Evolutionary conservation across 805 yeast species (phyloP), one percentile per base, ranked within the genome.

Genomic region (Metschnikowia matae): DNA sequence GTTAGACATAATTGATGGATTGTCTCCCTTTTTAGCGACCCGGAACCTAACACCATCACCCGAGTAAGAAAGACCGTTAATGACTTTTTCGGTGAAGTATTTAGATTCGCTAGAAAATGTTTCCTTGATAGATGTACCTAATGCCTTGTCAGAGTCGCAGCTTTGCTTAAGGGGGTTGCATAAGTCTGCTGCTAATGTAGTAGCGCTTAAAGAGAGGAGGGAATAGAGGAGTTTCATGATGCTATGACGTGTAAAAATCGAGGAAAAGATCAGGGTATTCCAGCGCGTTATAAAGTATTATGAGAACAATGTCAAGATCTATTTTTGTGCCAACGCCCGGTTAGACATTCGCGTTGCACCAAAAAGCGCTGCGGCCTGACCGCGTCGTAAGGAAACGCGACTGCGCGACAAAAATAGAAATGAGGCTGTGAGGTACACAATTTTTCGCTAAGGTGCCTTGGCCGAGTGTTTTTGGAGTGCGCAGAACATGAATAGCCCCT

Each of bases 1-100:
- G 54, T 84, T 78, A 4, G 96, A 88, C 57, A 75, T 77, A 49
- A 89, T 68, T 5, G 90, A 78, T 3, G 97, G 97, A 62, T 87
- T 86, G 63, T 89, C 94, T 52, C 74, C 83, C 57, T 84, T 73
- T 56, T 83, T 72, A 2, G 78, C 72, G 38, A 91, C 65, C 1
- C 85, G 78, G 58, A 91, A 66, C 37, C 69, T 62, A 11, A 84
- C 67, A n/a, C 97, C 97, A 26, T 79, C 78, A 6, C 69, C 72
- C 7, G 71, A 56, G 58, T 74, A 77, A 3, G 62, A 52, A 20
- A 69, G 52, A 4, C 73, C 70, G 7, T 56, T 44, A 8, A 81
- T 78, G 8, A 75, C 71, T 32, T 65, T 57, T 37, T 69, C 68
- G 14, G 67, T 66, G 23, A 69, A 53, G 34, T 51, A 48, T 20